A percentile compares a stretch with the other conserved stretches of the same genome.
Evolutionary conservation across 2,329 filamentous ascomycete genomes (phyloP).

Genomic region (Falciphora oryzae): DNA sequence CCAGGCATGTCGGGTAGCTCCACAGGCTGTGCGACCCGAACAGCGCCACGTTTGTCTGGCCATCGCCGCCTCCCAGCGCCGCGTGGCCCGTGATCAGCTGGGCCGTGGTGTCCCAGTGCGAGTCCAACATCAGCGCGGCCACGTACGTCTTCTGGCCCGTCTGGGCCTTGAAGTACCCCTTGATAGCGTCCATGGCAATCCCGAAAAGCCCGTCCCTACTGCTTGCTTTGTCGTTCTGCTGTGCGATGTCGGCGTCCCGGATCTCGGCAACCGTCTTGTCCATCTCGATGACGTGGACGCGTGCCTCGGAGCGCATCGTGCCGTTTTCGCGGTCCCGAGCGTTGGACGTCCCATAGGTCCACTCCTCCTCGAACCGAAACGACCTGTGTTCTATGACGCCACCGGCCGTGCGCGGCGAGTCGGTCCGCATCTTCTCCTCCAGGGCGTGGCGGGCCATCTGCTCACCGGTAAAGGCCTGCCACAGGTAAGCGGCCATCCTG

Average conservation of each 20-base stretch:
- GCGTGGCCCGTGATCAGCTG: slow-evolving; percentile 75
- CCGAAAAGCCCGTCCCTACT: slow-evolving; percentile 69
- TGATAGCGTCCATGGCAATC: slow-evolving; percentile 73
- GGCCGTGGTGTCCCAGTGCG: slow-evolving; percentile 73
- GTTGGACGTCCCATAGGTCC: slow-evolving; percentile 78
- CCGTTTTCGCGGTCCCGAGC: slow-evolving; percentile 64
- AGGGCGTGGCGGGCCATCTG: slow-evolving; percentile 77
- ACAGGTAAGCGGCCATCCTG: slow-evolving; percentile 89
- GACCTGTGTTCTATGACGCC: slow-evolving; percentile 47
- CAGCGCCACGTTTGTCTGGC: slow-evolving; percentile 75
- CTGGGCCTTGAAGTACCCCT: slow-evolving; percentile 66
- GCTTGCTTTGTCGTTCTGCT: slow-evolving; percentile 66
- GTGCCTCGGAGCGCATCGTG: slow-evolving; percentile 83
- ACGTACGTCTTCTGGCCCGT: slow-evolving; percentile 83
- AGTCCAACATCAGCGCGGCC: slow-evolving; percentile 78
- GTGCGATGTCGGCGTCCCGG: slow-evolving; percentile 68
- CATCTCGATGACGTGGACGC: slow-evolving; percentile 76
- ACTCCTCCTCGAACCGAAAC: slow-evolving; percentile 92
- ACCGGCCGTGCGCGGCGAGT: slow-evolving; percentile 55
- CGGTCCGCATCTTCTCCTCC: slow-evolving; percentile 2
- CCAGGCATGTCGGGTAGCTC: slow-evolving; percentile 81
- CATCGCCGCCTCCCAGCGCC: slow-evolving; percentile 68
- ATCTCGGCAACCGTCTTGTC: slow-evolving; percentile 83
- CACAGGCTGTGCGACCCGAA: slow-evolving; percentile 91
- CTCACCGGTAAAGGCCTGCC: slow-evolving; percentile 95